phyloP scores from a whole-genome alignment of 2,329 filamentous ascomycete species.

The Ophiostoma sp. region DNA sequence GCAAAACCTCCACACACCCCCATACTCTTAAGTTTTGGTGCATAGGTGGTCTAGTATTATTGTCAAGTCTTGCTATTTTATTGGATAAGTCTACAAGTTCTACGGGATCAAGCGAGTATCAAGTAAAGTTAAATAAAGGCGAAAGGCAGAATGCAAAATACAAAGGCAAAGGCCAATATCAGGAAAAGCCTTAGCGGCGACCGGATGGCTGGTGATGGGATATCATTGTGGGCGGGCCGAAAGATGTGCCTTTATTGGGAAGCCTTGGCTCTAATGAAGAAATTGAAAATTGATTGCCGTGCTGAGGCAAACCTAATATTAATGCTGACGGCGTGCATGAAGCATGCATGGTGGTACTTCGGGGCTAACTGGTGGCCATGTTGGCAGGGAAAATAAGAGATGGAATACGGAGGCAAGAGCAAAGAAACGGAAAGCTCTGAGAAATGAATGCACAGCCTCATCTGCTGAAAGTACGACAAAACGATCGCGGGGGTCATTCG shows the following conservation, averaged over 20 bases:
- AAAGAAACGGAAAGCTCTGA: not conserved
- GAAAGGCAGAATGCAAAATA: not conserved
- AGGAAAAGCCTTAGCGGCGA: not conserved
- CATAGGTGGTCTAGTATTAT: not conserved
- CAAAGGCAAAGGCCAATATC: not conserved
- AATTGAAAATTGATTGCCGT: not conserved
- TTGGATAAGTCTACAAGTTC: not conserved
- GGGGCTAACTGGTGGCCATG: not conserved
- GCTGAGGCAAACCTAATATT: not conserved
- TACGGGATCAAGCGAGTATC: not conserved
- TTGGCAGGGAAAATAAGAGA: not conserved
- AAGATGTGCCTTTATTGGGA: not conserved
- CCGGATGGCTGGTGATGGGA: not conserved
- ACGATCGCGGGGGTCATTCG: not conserved
- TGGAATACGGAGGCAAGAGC: not conserved
- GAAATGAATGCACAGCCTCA: not conserved
- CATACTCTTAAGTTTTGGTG: not conserved
- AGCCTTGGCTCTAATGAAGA: not conserved
- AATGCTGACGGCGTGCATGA: conserved; percentile 4
- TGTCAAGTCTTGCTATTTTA: not conserved
- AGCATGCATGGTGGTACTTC: not conserved
- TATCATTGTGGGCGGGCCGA: not conserved
- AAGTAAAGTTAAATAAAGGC: not conserved
- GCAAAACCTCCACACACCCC: not conserved
- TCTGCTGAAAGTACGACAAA: not conserved